Evolutionary conservation across 192 early-diverging fungal genomes (phyloP), one percentile per base, ranked within the genome.

Genomic region (Backusella tuberculispora): DNA sequence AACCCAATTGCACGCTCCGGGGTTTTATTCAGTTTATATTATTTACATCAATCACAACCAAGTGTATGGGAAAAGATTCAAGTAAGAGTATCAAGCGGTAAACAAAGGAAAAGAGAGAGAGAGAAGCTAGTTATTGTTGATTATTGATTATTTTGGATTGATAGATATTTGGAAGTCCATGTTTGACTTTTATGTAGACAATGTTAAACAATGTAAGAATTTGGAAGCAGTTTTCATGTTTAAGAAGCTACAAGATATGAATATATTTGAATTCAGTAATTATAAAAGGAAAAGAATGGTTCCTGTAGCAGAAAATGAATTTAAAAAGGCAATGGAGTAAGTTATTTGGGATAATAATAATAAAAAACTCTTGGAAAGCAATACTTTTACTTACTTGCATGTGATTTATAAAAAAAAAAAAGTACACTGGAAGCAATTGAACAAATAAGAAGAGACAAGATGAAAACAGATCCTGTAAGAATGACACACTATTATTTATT

Each of bases 391-490:
- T 17, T 66, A 42, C 14, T 43, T 38, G 9, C 13, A 38, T 19
- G 3, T 5, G 2, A 2, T 21, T 43, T 68, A 41, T 29, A 38
- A 8, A 37, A 40, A 43, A 69, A 38, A 8, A 37, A 40, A 43
- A 69, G 67, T 14, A 37, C 44, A 15, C 29, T 69, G 26, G 44
- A 69, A 1, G 6, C 29, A 29, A 21, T 69, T 46, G 21, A 47
- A 0, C 1, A 69, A 34, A 8, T 47, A 44, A 40, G 45, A 47
- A 45, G 13, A 14, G 13, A 69, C 10, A 40, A 26, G 17, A 69
- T 69, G 24, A n/a, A 15, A 34, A 45, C 45, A 46, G 68, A 69
- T 29, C 13, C 68, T 26, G 68, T 69, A 47, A 69, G 42, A 69
- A 45, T 6, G 24, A 42, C 10, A 21, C 7, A 21, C 15, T n/a